A percentile compares a stretch with the other conserved stretches of the same genome.
phyloP scores from a whole-genome alignment of 1,284 basidiomycete species.

The Neonothopanus nambi region DNA sequence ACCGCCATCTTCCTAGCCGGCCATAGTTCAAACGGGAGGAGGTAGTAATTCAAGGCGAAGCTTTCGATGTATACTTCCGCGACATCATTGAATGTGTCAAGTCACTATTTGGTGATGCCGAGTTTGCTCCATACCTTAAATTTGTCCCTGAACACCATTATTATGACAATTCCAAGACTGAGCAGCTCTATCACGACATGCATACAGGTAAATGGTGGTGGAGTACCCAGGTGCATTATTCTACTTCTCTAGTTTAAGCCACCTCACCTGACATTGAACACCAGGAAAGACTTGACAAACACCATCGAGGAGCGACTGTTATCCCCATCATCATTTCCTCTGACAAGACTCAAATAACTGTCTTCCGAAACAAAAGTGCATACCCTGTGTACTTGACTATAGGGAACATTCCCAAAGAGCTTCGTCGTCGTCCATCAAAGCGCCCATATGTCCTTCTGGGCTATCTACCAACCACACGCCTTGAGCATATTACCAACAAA shows the following conservation, averaged over 20 bases:
- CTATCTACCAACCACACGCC: slow-evolving; percentile 36
- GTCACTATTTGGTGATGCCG: slow-evolving; percentile 9
- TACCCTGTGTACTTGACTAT: no score
- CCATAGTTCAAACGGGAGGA: slow-evolving; percentile 5
- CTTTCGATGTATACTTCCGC: slow-evolving; percentile 10
- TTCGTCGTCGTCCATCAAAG: slow-evolving; percentile 34
- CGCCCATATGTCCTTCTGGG: slow-evolving; percentile 37
- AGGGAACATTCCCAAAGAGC: slow-evolving; percentile 44
- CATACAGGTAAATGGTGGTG: slow-evolving; percentile 42
- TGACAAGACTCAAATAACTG: no score
- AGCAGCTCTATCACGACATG: slow-evolving; percentile 32
- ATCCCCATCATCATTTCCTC: slow-evolving; percentile 40
- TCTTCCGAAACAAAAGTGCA: no score
- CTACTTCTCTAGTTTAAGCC: not conserved
- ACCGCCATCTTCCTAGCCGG: not conserved
- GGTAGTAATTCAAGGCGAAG: slow-evolving; percentile 9
- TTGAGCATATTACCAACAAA: slow-evolving; percentile 31
- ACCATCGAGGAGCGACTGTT: slow-evolving; percentile 35
- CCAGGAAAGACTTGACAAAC: slow-evolving; percentile 30
- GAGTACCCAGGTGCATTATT: slow-evolving; percentile 31
- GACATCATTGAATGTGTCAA: slow-evolving; percentile 7
- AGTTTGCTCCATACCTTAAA: slow-evolving; percentile 16
- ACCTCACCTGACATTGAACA: not conserved
- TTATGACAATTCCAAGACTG: slow-evolving; percentile 11
- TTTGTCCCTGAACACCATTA: slow-evolving; percentile 33